Percentiles rank a stretch among this genome's conserved stretches.
Evolutionary conservation across 768 basidiomycete species (phyloP).

Genomic region (Cystobasidium tubakii): DNA sequence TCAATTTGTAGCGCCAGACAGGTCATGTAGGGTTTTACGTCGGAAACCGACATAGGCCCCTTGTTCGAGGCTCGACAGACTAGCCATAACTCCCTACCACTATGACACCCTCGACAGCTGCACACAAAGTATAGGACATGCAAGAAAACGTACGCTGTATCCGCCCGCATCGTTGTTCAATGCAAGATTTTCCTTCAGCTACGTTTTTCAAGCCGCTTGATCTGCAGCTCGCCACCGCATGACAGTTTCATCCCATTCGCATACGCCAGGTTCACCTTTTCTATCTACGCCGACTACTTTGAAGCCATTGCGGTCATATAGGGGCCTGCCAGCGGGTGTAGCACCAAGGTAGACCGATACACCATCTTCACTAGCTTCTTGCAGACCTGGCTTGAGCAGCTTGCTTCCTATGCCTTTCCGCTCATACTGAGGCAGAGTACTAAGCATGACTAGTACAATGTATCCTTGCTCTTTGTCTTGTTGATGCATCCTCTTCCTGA

Average conservation of each 20-base stretch:
- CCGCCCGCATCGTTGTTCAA: too few relatives aligned
- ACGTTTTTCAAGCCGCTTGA: too few relatives aligned
- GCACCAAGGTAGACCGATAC: not conserved
- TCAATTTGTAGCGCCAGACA: too few relatives aligned
- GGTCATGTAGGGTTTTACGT: too few relatives aligned
- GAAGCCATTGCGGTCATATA: conserved; percentile 2
- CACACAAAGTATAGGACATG: too few relatives aligned
- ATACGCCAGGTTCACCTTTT: not conserved
- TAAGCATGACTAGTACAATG: not conserved
- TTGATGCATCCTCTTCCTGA: not conserved
- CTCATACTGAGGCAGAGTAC: not conserved
- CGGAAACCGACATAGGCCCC: too few relatives aligned
- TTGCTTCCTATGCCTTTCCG: not conserved
- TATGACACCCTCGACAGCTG: too few relatives aligned
- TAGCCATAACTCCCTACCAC: too few relatives aligned
- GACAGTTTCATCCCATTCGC: not conserved
- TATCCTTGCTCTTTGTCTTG: not conserved
- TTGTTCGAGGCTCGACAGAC: too few relatives aligned
- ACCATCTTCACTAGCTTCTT: not conserved
- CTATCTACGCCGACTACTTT: not conserved
- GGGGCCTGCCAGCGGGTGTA: not conserved
- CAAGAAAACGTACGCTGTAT: too few relatives aligned
- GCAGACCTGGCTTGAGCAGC: not conserved
- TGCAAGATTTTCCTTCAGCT: too few relatives aligned
- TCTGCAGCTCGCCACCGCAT: not conserved